phyloP scores from a whole-genome alignment of 768 basidiomycete species.

The Mycena olivaceomarginata region DNA sequence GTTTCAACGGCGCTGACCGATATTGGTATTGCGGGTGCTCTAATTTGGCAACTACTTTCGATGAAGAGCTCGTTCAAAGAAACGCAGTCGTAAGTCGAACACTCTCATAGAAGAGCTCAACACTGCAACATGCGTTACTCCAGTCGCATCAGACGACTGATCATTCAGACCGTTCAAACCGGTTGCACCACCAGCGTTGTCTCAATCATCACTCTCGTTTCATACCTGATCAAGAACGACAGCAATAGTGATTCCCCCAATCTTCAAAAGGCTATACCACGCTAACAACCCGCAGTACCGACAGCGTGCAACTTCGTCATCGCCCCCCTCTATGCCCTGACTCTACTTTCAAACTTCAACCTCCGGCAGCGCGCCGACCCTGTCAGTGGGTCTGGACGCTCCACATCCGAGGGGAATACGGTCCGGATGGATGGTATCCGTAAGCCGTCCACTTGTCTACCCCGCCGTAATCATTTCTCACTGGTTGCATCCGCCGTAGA shows the following conservation, averaged over 20 bases:
- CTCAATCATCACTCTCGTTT: slow-evolving; percentile 2
- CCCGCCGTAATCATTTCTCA: too few relatives aligned
- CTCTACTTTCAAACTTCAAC: not conserved
- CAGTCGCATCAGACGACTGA: not conserved
- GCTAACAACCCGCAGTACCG: not conserved
- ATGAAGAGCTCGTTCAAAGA: not conserved
- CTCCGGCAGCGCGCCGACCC: not conserved
- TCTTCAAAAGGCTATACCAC: not conserved
- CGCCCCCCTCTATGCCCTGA: not conserved
- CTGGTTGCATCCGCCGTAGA: not conserved
- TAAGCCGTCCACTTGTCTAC: not conserved
- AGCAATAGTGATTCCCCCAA: not conserved
- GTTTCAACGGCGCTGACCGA: not conserved
- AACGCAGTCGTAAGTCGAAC: not conserved
- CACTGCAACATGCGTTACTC: not conserved
- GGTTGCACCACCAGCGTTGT: not conserved
- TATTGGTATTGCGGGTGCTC: not conserved
- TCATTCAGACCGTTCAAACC: not conserved
- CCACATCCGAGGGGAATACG: not conserved
- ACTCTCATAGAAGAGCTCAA: not conserved
- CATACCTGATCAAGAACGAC: not conserved
- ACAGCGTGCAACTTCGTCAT: not conserved
- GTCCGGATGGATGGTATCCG: not conserved
- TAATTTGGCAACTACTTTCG: not conserved
- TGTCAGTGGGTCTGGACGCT: not conserved